Evolutionary conservation across 148 eudicot species (phyloP), one percentile per base, ranked within the genome.

Genomic region (Suaeda aralocaspica): DNA sequence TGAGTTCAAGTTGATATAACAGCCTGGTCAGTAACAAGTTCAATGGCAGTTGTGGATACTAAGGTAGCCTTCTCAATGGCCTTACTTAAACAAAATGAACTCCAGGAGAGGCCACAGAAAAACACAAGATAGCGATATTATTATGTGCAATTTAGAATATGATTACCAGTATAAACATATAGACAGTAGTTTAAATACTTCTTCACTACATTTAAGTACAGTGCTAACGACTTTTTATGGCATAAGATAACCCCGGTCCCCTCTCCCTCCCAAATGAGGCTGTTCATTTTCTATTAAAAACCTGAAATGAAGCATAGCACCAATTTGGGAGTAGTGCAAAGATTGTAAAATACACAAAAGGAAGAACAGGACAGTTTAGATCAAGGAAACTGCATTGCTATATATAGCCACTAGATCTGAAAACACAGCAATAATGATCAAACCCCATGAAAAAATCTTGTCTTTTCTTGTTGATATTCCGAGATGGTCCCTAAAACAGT

Each of bases 391-490:
- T 0, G 90, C 91, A 59, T 92, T 87, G 74, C 98, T 92, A 79
- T 92, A 92, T 67, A 92, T 88, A 25, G 98, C 98, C 73, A 89
- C 81, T 76, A 80, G 14, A 68, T 89, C 85, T 19, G 93, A 81
- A 50, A 92, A 75, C 21, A 92, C 93, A 9, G 98, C 98, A 25
- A 92, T 84, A 57, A 70, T 76, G 58, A 92, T 82, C 92, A 92
- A 89, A 56, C 84, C 74, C 69, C 87, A 77, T 25, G 84, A 79
- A 41, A 92, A 53, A 33, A 89, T 79, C 87, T 82, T 89, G 88
- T 92, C 98, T 66, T 59, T 89, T 72, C 77, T 83, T 13, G 91
- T 81, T 11, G 98, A 89, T 57, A 89, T 84, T 58, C 81, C 84
- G 60, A 86, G 77, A 30, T 79, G 88, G 75, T 92, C 89, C 86